Conservation (phyloP, 345 rosid species). For the Aethionema arabicum region DNA sequence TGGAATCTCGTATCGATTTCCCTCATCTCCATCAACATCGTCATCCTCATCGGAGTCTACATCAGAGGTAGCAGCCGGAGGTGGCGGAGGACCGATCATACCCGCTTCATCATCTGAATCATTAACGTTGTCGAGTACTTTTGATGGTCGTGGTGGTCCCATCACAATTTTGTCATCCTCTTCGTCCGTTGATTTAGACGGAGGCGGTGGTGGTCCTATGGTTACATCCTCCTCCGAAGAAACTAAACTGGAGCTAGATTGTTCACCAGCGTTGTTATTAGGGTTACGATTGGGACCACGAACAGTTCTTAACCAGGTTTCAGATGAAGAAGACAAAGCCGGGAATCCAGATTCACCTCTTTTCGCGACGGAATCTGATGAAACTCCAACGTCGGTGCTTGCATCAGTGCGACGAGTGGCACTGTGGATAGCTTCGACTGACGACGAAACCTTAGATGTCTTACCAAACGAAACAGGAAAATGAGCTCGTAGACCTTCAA, state of each 20-base stretch:
- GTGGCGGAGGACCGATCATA: conserved; percentile 65
- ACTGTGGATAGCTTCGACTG: conserved; percentile 68
- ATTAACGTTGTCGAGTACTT: conserved; percentile 18
- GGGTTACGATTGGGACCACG: conserved; percentile 42
- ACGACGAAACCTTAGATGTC: conserved; percentile 53
- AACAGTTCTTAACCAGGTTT: conserved; percentile 49
- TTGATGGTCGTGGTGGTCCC: conserved; percentile 57
- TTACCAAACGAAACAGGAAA: conserved; percentile 83
- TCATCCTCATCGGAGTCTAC: conserved; percentile 54
- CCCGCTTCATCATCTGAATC: conserved; percentile 43
- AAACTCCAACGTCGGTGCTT: conserved; percentile 23
- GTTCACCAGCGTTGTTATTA: conserved; percentile 32
- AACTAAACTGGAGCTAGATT: conserved; percentile 4
- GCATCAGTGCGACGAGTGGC: conserved; percentile 63
- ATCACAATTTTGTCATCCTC: conserved; percentile 41
- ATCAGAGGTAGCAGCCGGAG: conserved; percentile 24
- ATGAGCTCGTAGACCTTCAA: conserved; percentile 65
- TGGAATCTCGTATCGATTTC: conserved; percentile 64
- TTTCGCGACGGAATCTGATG: conserved; percentile 14
- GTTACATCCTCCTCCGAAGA: conserved; percentile 24
- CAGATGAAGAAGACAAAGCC: conserved; percentile 59
- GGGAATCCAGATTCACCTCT: conserved; percentile 38
- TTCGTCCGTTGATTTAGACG: conserved; percentile 17
- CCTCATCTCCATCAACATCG: conserved; percentile 48
- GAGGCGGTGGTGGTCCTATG: conserved; percentile 44